Evolutionary conservation across 495 filamentous ascomycete species (phyloP), one percentile per base, ranked within the genome.

Genomic region (Alectoria sarmentosa): DNA sequence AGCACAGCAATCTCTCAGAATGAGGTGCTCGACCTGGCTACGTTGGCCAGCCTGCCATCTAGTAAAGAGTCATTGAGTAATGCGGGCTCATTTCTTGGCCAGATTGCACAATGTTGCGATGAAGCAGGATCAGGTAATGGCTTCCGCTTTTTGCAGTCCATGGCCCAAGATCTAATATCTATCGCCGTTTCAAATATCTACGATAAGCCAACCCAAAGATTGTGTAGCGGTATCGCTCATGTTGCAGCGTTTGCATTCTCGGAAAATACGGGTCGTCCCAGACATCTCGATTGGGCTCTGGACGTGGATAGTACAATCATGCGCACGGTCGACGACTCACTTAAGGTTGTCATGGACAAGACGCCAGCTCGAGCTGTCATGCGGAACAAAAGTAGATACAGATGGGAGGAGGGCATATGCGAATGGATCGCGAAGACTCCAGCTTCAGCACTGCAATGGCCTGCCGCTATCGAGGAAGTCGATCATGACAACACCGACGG

Each of bases 331-430:
- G 26, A 71, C 74, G 58, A 52, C 55, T 9, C 66, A 26, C 23
- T 65, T 34, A 32, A 57, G 60, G 19, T 64, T 21, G 66, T 17
- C 61, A 68, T 67, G 39, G 39, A 26, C 41, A 73, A 65, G 60
- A 72, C 66, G 30, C 61, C n/a, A 60, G 38, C 62, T 65, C 38
- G 60, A 58, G 28, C 65, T 28, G 32, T 49, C 39, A 66, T 36
- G 23, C 62, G 65, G 14, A 61, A 26, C 4, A 69, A 52, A 23
- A 74, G 72, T n/a, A 68, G 76, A 17, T 84, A 76, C 61, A 77
- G 78, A 54, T 84, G 81, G 81, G 82, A 84, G 67, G 80, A 83
- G 62, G 78, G 78, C 49, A 82, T 83, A 69, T 78, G 76, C 41
- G 81, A 83, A 64, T 83, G 81, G 81, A 76, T 83, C 55, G 76